These are phyloP conservation scores for Tolypocladium capitatum DNA, from an alignment of 2,329 filamentous ascomycete genomes.

Conservation along the genomic window DNA sequence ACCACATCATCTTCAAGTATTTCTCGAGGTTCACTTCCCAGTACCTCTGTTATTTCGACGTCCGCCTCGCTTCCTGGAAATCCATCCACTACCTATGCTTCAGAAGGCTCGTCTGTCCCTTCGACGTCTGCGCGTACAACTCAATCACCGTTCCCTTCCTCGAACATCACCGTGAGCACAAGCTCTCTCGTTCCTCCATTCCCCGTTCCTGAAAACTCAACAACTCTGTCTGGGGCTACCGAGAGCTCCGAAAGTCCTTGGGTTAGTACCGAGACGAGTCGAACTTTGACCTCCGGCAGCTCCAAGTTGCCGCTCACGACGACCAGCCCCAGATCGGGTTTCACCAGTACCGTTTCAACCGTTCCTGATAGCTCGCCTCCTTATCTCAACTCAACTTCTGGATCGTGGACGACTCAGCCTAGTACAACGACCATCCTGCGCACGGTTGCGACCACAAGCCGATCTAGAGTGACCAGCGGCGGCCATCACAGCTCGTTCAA, in stretches of 20 bases:
- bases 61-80: background rate
- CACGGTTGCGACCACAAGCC: background rate
- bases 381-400: background rate
- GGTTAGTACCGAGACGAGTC: background rate
- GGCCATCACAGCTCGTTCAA: background rate
- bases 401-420: background rate
- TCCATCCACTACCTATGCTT: background rate
- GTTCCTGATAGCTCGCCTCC: background rate
- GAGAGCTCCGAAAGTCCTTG: background rate
- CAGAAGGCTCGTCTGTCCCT: background rate
- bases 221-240: background rate
- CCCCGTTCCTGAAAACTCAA: constrained; percentile 1
- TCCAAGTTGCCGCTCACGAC: background rate
- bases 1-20: background rate
- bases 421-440: background rate
- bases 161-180: background rate
- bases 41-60: background rate
- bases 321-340: background rate
- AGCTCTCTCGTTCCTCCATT: background rate
- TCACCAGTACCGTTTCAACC: background rate
- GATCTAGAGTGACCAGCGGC: background rate
- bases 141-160: background rate
- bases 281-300: background rate
- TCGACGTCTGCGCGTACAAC: background rate
- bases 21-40: background rate